Percentiles rank a stretch among this genome's conserved stretches.
These are phyloP conservation scores for Carex pumila DNA, from an alignment of 176 grass and related monocot genomes.

Conservation along the genomic window DNA sequence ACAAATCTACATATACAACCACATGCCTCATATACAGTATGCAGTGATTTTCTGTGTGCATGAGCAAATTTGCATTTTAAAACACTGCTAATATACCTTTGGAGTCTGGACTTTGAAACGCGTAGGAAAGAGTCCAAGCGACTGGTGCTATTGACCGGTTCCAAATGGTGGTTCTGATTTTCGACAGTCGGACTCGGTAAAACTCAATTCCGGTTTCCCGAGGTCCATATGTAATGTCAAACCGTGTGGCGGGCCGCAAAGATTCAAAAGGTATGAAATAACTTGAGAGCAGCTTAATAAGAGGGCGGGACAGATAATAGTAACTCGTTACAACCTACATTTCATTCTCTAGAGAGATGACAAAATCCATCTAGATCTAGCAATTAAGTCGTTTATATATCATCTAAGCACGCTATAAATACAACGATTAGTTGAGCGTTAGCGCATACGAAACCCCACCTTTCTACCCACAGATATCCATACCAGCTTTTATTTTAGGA, in stretches of 20 bases:
- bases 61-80: too few relatives aligned
- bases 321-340: background rate
- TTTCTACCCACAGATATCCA: background rate
- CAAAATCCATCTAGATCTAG: background rate
- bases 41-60: too few relatives aligned
- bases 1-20: too few relatives aligned
- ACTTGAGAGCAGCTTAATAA: background rate
- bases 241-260: background rate
- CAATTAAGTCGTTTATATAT: background rate
- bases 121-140: background rate
- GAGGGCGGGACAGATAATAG: background rate
- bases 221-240: too few relatives aligned
- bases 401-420: conserved; percentile 7
- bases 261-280: background rate
- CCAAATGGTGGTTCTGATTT: background rate
- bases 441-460: background rate
- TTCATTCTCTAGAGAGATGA: background rate
- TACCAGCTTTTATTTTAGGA: background rate
- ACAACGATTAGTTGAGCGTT: background rate
- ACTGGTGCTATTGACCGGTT: background rate
- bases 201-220: background rate
- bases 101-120: background rate
- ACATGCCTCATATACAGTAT: too few relatives aligned
- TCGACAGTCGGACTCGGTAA: too few relatives aligned
- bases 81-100: too few relatives aligned